A percentile compares a stretch with the other conserved stretches of the same genome.
Evolutionary conservation across 1,139 yeast species (phyloP).

Genomic region (Sugiyamaella sp.): DNA sequence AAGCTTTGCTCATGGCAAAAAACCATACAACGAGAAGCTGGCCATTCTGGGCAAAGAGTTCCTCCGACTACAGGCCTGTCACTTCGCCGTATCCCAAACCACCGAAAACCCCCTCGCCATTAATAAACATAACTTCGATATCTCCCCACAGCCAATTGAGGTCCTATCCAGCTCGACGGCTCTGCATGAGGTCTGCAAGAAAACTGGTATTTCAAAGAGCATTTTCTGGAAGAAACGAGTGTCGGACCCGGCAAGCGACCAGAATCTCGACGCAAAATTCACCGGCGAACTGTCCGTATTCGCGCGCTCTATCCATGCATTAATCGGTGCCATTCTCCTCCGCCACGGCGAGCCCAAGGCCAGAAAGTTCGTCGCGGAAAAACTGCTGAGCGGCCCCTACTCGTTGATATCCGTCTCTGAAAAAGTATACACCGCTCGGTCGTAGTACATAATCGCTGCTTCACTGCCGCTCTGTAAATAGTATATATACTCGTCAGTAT

Average conservation of each 20-base stretch:
- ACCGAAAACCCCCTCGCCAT: slow-evolving; percentile 47
- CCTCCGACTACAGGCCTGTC: slow-evolving; percentile 61
- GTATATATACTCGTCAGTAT: background rate
- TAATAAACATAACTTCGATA: slow-evolving; percentile 62
- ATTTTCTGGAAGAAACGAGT: slow-evolving; percentile 67
- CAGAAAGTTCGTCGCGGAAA: slow-evolving; percentile 38
- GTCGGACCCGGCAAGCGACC: slow-evolving; percentile 14
- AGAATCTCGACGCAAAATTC: slow-evolving; percentile 15
- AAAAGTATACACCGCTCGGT: slow-evolving; percentile 19
- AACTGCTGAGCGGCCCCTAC: slow-evolving; percentile 36
- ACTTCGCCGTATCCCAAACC: slow-evolving; percentile 49
- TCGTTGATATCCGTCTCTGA: slow-evolving; percentile 28
- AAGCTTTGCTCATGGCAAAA: slow-evolving; percentile 87
- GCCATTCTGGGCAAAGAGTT: slow-evolving; percentile 77
- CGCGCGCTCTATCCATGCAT: slow-evolving; percentile 71
- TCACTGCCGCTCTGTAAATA: slow-evolving; percentile 7
- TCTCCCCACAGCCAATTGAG: slow-evolving; percentile 37
- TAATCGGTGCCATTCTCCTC: slow-evolving; percentile 78
- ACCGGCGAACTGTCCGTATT: slow-evolving; percentile 48
- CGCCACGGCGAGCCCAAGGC: slow-evolving; percentile 59
- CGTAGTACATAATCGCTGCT: background rate
- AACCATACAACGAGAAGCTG: slow-evolving; percentile 86
- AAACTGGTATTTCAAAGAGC: slow-evolving; percentile 43
- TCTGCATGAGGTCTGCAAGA: slow-evolving; percentile 49
- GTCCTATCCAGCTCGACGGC: slow-evolving; percentile 38